Evolutionary conservation across 139 green algal species (phyloP).

Genomic region (Mychonastes homosphaera): DNA sequence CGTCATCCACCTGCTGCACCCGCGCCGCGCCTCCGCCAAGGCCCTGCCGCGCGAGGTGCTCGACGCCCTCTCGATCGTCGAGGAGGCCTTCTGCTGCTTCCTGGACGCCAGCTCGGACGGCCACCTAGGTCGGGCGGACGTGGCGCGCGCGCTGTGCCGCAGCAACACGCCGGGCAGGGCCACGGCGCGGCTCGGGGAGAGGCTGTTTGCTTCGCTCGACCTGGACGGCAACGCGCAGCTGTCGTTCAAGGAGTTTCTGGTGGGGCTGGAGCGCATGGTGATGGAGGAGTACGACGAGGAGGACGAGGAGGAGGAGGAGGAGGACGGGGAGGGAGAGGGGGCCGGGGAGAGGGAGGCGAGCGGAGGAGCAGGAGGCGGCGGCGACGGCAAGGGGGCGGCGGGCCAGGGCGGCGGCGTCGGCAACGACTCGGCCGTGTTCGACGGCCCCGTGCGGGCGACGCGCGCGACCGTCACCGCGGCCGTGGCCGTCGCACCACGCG

Average conservation of each 20-base stretch:
- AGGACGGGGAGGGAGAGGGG: too few species aligned
- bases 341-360: too few species aligned
- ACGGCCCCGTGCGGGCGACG: too few species aligned
- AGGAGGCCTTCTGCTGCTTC: constrained; percentile 27
- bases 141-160: constrained; percentile 6
- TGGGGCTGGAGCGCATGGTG: constrained; percentile 19
- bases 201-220: constrained; percentile 23
- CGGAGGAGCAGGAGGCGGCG: too few species aligned
- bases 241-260: constrained; percentile 25
- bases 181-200: constrained; percentile 11
- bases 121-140: constrained; percentile 16
- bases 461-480: too few species aligned
- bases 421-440: too few species aligned
- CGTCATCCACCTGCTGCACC: constrained; percentile 19
- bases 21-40: constrained; percentile 7
- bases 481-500: too few species aligned
- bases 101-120: constrained; percentile 18
- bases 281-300: constrained; percentile 19
- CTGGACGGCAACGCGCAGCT: constrained; percentile 19
- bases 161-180: constrained; percentile 17
- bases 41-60: constrained; percentile 12
- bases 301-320: constrained; percentile 3
- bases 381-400: too few species aligned
- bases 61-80: constrained; percentile 3
- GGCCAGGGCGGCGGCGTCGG: too few species aligned